Conservation (phyloP, 148 eudicot genomes). For the Rhododendron griersonianum region DNA sequence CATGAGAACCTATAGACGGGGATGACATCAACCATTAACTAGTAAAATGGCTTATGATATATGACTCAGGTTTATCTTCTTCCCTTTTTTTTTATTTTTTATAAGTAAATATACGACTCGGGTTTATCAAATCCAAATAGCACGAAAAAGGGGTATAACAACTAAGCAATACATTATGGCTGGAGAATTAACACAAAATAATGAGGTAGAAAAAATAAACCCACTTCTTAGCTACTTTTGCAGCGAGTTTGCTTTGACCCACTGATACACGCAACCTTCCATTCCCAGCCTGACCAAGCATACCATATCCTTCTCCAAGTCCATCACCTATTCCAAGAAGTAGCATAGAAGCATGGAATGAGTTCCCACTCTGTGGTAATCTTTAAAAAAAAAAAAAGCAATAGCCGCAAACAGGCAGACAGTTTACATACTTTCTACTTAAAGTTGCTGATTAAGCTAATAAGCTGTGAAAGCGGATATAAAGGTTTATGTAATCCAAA, state of each 20-base stretch:
- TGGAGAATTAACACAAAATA: not conserved
- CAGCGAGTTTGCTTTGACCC: conserved; percentile 86
- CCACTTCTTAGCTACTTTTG: conserved; percentile 89
- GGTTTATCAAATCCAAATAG: not conserved
- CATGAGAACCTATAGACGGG: not conserved
- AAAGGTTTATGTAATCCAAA: not conserved
- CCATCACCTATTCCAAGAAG: conserved; percentile 70
- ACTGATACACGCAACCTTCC: conserved; percentile 87
- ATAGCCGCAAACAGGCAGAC: not conserved
- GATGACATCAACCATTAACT: not conserved
- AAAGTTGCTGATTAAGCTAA: not conserved
- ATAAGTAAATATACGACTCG: not conserved
- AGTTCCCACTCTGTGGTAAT: not conserved
- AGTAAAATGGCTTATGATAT: not conserved
- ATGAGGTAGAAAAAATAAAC: conserved; percentile 15
- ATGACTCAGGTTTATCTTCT: not conserved
- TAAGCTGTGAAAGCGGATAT: not conserved
- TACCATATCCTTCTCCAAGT: conserved; percentile 97
- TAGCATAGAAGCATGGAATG: not conserved
- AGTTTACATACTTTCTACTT: too few species aligned
- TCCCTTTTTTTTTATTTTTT: too few species aligned
- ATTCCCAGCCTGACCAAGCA: conserved; percentile 99
- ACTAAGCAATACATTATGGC: not conserved
- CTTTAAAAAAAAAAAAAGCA: not conserved
- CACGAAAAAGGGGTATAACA: not conserved